Evolutionary conservation across 2,329 filamentous ascomycete genomes (phyloP).

Genomic region (Cordyceps fumosorosea): DNA sequence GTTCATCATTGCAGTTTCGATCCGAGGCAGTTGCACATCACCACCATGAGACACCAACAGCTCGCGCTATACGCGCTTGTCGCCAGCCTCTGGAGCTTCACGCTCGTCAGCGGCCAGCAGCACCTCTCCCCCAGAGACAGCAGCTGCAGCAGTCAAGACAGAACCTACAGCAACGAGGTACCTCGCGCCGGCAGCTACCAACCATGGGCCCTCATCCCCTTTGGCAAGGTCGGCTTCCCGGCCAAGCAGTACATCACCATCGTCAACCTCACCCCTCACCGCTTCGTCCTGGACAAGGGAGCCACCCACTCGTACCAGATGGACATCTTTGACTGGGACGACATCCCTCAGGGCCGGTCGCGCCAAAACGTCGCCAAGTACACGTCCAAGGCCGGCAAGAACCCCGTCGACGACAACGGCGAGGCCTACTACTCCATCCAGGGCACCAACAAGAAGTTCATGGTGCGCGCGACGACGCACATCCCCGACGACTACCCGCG

Average conservation of each 20-base stretch:
- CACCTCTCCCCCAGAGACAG: conserved; percentile 1
- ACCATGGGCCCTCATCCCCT: conserved; percentile 13
- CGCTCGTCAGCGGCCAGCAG: background rate
- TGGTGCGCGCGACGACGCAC: conserved; percentile 24
- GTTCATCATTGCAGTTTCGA: background rate
- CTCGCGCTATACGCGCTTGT: background rate
- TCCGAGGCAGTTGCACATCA: background rate
- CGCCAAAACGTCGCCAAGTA: conserved; percentile 26
- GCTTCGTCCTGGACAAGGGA: conserved; percentile 19
- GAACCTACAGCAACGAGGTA: conserved; percentile 13
- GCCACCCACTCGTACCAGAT: conserved; percentile 26
- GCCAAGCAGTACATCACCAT: conserved; percentile 26
- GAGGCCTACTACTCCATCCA: conserved; percentile 27
- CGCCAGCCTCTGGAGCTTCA: conserved; percentile 4
- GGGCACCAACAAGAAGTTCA: conserved; percentile 25
- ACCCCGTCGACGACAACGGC: conserved; percentile 22
- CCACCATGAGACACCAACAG: conserved; percentile 1
- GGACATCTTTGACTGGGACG: conserved; percentile 26
- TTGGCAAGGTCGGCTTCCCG: conserved; percentile 13
- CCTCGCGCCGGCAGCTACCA: conserved; percentile 13
- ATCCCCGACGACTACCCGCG: conserved; percentile 21
- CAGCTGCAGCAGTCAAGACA: conserved; percentile 6
- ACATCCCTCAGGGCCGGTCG: conserved; percentile 26
- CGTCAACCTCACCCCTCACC: conserved; percentile 29
- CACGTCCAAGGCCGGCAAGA: conserved; percentile 15